Base-by-base conservation (phyloP, 805 yeast genomes). In the Cyberlindnera americana region DNA sequence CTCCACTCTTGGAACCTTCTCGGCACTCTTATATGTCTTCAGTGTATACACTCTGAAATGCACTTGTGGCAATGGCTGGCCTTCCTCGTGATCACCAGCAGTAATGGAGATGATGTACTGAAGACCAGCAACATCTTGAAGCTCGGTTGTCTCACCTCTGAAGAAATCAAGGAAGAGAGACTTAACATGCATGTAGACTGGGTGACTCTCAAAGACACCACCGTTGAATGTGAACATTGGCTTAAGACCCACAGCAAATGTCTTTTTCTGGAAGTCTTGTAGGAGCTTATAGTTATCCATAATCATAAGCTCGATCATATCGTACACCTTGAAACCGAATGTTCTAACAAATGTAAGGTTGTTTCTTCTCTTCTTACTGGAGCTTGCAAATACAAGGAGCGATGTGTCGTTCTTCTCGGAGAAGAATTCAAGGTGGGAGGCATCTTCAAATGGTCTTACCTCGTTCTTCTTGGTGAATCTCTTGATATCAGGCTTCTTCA, bases 201-300 rank as follows among this genome's bases (percentile, higher is more conserved):
- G 96, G 58, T 91, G 88, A 11, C 81, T 71, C 51, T 93, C 98
- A 56, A 93, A 93, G 9, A 83, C 83, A 17, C 93, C 80, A 31
- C 99, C 97, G 60, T 88, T 88, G 70, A 93, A 93, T 3, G 83
- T 72, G 63, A 93, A 84, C 90, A 93, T 78, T 44, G 99, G 99
- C 61, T 88, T 90, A 60, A 91, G 70, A 21, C 99, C 99, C 27
- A 91, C 70, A 30, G 83, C 77, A 65, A 90, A 88, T 1, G 96
- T 88, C 40, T 70, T 60, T 52, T 83, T 81, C 52, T 75, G 80
- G 72, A 93, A 93, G 53, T 91, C 97, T 44, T 73, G 65, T 40
- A 93, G 70, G 28, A 90, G 68, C 61, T 88, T 87, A 58, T 62
- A 77, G 60, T 82, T 77, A 29, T 77, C 75, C 44, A 78, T 77